A percentile compares a stretch with the other conserved stretches of the same genome.
Conservation (phyloP, 305 asterid species). For the Rubia occidens region DNA sequence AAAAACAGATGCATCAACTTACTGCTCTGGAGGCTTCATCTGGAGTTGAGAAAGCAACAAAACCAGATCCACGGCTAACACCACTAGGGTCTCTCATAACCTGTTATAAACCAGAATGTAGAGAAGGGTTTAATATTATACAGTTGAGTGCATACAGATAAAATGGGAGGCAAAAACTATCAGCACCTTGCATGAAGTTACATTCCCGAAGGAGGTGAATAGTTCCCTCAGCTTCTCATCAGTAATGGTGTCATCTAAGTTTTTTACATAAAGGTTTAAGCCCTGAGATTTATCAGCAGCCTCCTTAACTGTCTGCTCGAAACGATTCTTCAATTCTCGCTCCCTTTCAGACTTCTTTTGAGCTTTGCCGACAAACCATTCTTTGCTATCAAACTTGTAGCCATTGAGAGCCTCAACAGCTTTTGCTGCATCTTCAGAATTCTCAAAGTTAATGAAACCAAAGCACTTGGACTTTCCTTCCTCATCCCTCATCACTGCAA, state of each 20-base stretch:
- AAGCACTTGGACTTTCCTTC: conserved; percentile 86
- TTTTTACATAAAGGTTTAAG: conserved; percentile 69
- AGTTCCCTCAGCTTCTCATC: conserved; percentile 84
- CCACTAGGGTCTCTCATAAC: conserved; percentile 91
- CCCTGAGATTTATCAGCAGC: conserved; percentile 83
- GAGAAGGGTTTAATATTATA: background rate
- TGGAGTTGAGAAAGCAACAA: conserved; percentile 82
- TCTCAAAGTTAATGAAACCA: conserved; percentile 92
- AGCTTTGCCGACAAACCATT: conserved; percentile 90
- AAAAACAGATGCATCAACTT: conserved; percentile 5
- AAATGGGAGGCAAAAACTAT: background rate
- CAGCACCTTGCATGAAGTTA: conserved; percentile 91
- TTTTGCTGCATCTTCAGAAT: conserved; percentile 82
- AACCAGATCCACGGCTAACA: conserved; percentile 82
- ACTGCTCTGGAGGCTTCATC: conserved; percentile 73
- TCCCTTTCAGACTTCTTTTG: conserved; percentile 93
- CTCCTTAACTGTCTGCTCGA: conserved; percentile 72
- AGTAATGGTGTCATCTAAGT: conserved; percentile 65
- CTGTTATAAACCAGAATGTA: conserved; percentile 25
- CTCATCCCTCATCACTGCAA: conserved; percentile 73
- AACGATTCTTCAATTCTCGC: conserved; percentile 50
- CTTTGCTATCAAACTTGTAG: conserved; percentile 53
- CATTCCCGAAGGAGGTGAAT: conserved; percentile 63
- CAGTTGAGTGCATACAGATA: background rate
- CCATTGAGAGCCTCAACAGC: conserved; percentile 84